phyloP scores from a whole-genome alignment of 2,329 filamentous ascomycete species.

The Colletotrichum salicis region DNA sequence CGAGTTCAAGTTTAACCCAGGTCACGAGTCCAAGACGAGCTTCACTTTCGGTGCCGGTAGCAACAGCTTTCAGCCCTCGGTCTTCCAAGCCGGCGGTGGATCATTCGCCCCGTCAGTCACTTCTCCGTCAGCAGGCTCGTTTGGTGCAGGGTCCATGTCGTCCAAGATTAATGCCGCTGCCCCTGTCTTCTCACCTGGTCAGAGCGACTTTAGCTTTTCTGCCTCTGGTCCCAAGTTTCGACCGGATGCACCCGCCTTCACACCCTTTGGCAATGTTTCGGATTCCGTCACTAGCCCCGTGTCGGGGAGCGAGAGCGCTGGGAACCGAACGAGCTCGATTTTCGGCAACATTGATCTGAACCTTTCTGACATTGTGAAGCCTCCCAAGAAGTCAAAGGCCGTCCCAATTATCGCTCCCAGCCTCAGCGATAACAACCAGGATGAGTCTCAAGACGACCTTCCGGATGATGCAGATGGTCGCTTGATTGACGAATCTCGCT shows the following conservation, averaged over 20 bases:
- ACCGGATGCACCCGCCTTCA: slow-evolving; percentile 81
- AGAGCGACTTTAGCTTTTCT: slow-evolving; percentile 75
- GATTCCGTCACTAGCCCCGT: slow-evolving; percentile 59
- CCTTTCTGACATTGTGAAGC: slow-evolving; percentile 70
- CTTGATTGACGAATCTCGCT: slow-evolving; percentile 70
- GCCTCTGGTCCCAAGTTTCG: slow-evolving; percentile 75
- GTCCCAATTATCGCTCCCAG: slow-evolving; percentile 81
- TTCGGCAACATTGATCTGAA: slow-evolving; percentile 76
- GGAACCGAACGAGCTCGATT: slow-evolving; percentile 63
- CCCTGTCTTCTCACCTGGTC: slow-evolving; percentile 76
- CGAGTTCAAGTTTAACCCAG: slow-evolving; percentile 82
- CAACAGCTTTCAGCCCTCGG: slow-evolving; percentile 59
- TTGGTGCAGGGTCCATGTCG: slow-evolving; percentile 52
- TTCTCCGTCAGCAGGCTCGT: slow-evolving; percentile 49
- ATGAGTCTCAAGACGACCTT: slow-evolving; percentile 41
- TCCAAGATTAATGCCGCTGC: slow-evolving; percentile 75
- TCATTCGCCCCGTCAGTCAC: slow-evolving; percentile 45
- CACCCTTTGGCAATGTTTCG: slow-evolving; percentile 64
- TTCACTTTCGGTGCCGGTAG: slow-evolving; percentile 61
- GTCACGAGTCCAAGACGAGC: slow-evolving; percentile 60
- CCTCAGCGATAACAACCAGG: slow-evolving; percentile 52
- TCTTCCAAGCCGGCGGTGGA: slow-evolving; percentile 53
- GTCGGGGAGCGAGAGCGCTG: slow-evolving; percentile 56
- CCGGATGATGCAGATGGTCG: slow-evolving; percentile 69
- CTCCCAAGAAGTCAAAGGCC: slow-evolving; percentile 80